Base-by-base conservation (phyloP, 106 monocot species). In the Vanilla planifolia region DNA sequence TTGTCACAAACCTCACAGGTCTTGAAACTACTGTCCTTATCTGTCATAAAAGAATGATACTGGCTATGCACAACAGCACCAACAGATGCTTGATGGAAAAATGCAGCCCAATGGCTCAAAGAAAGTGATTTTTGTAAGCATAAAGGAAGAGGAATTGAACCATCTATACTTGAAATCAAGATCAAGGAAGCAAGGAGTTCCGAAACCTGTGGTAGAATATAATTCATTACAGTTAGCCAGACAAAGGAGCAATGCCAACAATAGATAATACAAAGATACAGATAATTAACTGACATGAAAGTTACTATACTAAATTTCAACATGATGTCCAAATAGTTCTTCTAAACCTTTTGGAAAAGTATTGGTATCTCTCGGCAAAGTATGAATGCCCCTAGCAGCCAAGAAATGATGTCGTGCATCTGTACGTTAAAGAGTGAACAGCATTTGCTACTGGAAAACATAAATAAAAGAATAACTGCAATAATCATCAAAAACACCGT, bases 11-110 rank as follows among this genome's bases (percentile, higher is more conserved):
- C 78, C 68, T 66, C 60, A 45, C 33, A 48, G 59, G 42, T 22
- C 47, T 83, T 71, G 26, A 39, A 14, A 23, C 20, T 51, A 32
- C 32, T 34, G 32, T 39, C 22, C 24, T 51, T 63, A 48, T 71
- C 71, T 72, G 62, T 61, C 6, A 78, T 1, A 47, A 44, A 46
- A 17, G 79, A 67, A 66, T 74, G 35, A 35, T 78, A 78, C 11
- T 73, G 61, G 41, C 44, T 63, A 48, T 86, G 67, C 11, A 86
- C 30, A 71, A 55, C 67, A 43, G 79, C 71, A 60, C 94, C 82
- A 48, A 94, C 53, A 39, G 94, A 94, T 17, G 83, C 77, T 83
- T 94, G 94, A 75, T 94, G 94, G 43, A 94, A 94, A 65, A 73
- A 94, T 41, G 89, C 74, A 73, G 86, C 86, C 89, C 89, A 94